Conservation (phyloP, 2,329 filamentous ascomycete genomes). For the Orbilia javanica region DNA sequence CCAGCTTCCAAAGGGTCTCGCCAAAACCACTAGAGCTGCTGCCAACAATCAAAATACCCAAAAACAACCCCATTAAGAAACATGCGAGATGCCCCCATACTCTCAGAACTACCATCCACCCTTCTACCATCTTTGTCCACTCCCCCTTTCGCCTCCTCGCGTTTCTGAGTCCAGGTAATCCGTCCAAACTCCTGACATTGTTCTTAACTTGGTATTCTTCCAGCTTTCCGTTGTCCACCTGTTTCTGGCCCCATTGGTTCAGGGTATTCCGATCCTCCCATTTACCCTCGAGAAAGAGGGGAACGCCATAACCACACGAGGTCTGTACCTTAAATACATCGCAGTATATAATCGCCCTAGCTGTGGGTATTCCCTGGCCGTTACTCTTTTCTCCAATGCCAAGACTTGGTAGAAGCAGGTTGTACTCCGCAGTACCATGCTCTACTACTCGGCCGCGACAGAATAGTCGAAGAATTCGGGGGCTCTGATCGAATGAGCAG, state of each 20-base stretch:
- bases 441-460: conserved; percentile 74
- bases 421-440: conserved; percentile 70
- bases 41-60: conserved; percentile 27
- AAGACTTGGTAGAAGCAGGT: conserved; percentile 67
- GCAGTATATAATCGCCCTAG: conserved; percentile 73
- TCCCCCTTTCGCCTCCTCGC: conserved; percentile 70
- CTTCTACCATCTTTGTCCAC: conserved; percentile 63
- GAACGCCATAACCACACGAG: conserved; percentile 76
- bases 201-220: conserved; percentile 71
- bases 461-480: conserved; percentile 75
- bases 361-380: conserved; percentile 66
- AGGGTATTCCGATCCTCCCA: conserved; percentile 72
- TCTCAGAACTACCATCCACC: conserved; percentile 20
- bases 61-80: conserved; percentile 36
- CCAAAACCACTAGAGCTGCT: not conserved
- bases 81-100: conserved; percentile 41
- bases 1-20: conserved; percentile 24
- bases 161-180: conserved; percentile 71
- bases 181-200: conserved; percentile 73
- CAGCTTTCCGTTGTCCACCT: conserved; percentile 69
- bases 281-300: conserved; percentile 63
- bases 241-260: conserved; percentile 69
- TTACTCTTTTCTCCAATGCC: conserved; percentile 63
- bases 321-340: conserved; percentile 76
- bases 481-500: conserved; percentile 73